Conservation (phyloP, 108 stramenopile species). For the Chaetoceros muelleri region DNA sequence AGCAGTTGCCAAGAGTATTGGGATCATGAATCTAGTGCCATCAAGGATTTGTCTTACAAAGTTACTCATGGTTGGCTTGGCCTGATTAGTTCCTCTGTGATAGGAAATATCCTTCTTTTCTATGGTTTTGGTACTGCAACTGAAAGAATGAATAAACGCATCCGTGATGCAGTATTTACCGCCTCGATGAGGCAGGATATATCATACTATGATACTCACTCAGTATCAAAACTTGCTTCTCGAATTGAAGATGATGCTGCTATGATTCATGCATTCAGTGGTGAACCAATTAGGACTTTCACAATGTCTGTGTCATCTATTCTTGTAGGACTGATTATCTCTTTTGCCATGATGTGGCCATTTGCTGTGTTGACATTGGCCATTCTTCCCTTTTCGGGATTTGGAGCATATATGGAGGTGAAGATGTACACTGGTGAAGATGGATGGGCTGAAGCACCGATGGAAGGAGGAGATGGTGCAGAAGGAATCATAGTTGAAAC, state of each 20-base stretch:
- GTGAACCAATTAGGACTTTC: conserved; percentile 46
- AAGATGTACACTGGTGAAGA: conserved; percentile 37
- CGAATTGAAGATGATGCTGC: conserved; percentile 56
- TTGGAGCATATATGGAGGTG: conserved; percentile 49
- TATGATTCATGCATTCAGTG: conserved; percentile 40
- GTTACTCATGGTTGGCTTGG: conserved; percentile 19
- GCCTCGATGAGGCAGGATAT: conserved; percentile 39
- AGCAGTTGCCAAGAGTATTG: conserved; percentile 32
- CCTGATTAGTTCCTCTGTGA: conserved; percentile 16
- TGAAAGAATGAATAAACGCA: conserved; percentile 53
- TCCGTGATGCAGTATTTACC: conserved; percentile 41
- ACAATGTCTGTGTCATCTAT: conserved; percentile 34
- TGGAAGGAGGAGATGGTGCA: conserved; percentile 15
- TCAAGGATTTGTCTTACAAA: conserved; percentile 24
- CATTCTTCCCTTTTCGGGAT: conserved; percentile 46
- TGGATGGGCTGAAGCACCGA: no score
- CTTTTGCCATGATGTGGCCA: conserved; percentile 60
- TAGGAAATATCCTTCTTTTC: conserved; percentile 35
- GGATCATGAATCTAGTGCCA: conserved; percentile 20
- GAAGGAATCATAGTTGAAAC: conserved; percentile 46
- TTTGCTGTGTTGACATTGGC: conserved; percentile 31
- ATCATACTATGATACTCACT: conserved; percentile 31
- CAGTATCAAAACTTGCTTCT: conserved; percentile 39
- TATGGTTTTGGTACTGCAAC: conserved; percentile 47
- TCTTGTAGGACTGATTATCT: conserved; percentile 40